A percentile compares a stretch with the other conserved stretches of the same genome.
phyloP scores from a whole-genome alignment of 2,329 filamentous ascomycete genomes.

The Aspergillus vadensis region DNA sequence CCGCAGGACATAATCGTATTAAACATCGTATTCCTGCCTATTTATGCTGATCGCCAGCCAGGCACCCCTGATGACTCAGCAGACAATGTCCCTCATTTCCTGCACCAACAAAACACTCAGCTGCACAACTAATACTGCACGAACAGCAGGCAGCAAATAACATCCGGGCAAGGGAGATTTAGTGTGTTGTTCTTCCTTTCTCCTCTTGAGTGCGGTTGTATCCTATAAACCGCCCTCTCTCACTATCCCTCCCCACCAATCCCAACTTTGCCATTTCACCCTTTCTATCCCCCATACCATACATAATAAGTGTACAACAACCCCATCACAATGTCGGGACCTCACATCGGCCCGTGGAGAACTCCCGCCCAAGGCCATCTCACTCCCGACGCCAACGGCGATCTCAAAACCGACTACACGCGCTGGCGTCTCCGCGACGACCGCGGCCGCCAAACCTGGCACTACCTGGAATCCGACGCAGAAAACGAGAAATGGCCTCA shows the following conservation, averaged over 20 bases:
- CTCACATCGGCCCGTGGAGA: constrained; percentile 39
- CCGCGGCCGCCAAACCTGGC: constrained; percentile 86
- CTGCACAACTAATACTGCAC: no score
- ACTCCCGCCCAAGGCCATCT: constrained; percentile 39
- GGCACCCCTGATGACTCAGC: constrained; percentile 24
- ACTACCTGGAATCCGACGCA: constrained; percentile 76
- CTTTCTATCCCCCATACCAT: not conserved
- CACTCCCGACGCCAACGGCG: constrained; percentile 36
- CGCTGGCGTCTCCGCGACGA: constrained; percentile 86
- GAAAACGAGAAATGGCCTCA: constrained; percentile 79
- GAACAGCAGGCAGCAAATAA: no score
- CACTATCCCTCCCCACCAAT: no score
- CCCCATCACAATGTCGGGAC: constrained; percentile 23
- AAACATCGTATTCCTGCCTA: not conserved
- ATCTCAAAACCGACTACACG: constrained; percentile 70
- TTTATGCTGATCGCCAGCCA: not conserved
- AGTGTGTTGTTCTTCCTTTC: no score
- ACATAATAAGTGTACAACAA: not conserved
- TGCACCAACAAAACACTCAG: no score
- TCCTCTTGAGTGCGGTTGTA: no score
- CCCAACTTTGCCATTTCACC: not conserved
- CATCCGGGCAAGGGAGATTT: no score
- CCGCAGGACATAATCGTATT: not conserved
- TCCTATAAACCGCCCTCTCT: no score
- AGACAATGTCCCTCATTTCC: not conserved